Conservation (phyloP, 352 stramenopile species). For the Pelagophyceae sp. region DNA sequence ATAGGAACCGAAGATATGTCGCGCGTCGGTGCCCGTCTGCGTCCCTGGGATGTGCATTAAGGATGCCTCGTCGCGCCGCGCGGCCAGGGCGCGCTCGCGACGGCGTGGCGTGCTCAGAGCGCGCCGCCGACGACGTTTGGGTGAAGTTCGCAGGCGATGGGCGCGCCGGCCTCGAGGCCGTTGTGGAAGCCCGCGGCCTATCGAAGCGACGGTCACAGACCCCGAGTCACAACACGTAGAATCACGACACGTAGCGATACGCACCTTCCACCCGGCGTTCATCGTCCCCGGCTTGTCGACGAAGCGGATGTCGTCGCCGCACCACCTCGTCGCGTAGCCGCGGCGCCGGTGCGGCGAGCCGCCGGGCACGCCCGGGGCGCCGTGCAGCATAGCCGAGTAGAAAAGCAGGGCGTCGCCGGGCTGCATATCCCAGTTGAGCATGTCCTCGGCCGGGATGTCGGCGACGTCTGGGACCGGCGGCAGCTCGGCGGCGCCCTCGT, state of each 20-base stretch:
- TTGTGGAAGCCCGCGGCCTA: constrained; percentile 14
- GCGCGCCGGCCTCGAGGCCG: background rate
- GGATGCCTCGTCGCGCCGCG: too few relatives aligned
- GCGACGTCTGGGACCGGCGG: background rate
- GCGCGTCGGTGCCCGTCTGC: too few relatives aligned
- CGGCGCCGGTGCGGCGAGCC: background rate
- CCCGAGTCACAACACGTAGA: too few relatives aligned
- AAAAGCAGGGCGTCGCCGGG: constrained; percentile 16
- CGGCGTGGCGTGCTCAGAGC: too few relatives aligned
- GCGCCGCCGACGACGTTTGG: background rate
- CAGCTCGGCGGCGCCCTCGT: background rate
- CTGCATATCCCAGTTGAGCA: constrained; percentile 12
- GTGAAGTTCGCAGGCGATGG: constrained; percentile 3
- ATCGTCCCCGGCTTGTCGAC: constrained; percentile 4
- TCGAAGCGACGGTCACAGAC: too few relatives aligned
- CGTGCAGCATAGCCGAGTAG: background rate
- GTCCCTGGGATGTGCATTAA: too few relatives aligned
- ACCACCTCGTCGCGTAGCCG: constrained; percentile 19
- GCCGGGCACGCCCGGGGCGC: background rate
- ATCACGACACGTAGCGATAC: too few relatives aligned
- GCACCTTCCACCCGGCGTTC: background rate
- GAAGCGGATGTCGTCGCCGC: constrained; percentile 15
- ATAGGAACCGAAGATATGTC: too few relatives aligned
- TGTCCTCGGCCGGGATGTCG: background rate
- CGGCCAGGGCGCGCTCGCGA: too few relatives aligned